Evolutionary conservation across 2,329 filamentous ascomycete genomes (phyloP).

Genomic region (Chrysosporium queenslandicum): DNA sequence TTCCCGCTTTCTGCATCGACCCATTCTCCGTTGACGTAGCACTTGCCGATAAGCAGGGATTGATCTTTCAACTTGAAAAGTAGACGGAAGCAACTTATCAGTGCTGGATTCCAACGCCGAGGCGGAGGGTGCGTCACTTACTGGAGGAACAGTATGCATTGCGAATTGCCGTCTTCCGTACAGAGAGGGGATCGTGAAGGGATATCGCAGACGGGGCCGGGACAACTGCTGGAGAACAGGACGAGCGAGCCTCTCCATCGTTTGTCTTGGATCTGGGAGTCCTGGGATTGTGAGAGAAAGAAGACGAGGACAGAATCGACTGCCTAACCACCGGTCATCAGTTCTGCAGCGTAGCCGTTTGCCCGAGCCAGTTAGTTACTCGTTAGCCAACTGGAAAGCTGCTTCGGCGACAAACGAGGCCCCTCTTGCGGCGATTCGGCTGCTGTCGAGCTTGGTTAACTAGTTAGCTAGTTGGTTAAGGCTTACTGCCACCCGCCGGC

Average conservation of each 20-base stretch:
- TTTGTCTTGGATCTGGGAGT: not conserved
- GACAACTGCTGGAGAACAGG: conserved; percentile 31
- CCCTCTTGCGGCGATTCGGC: no score
- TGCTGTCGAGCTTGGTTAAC: no score
- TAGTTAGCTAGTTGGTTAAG: no score
- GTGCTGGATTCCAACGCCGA: not conserved
- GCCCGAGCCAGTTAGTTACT: no score
- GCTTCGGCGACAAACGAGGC: no score
- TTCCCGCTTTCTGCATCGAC: conserved; percentile 72
- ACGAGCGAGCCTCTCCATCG: conserved; percentile 17
- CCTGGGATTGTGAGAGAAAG: no score
- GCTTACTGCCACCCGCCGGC: no score
- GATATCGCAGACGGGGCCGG: conserved; percentile 28
- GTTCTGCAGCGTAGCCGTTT: no score
- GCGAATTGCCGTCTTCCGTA: conserved; percentile 33
- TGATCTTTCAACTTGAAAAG: conserved; percentile 59
- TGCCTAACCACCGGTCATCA: no score
- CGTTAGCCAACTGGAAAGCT: no score
- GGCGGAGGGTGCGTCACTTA: no score
- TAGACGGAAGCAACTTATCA: conserved; percentile 4
- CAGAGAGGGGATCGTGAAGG: conserved; percentile 27
- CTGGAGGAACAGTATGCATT: conserved; percentile 35
- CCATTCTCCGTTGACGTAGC: conserved; percentile 91
- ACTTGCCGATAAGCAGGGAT: conserved; percentile 71
- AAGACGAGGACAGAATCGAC: no score